These are phyloP conservation scores for Aspergillus ustus DNA, from an alignment of 2,329 filamentous ascomycete species.

Conservation along the genomic window DNA sequence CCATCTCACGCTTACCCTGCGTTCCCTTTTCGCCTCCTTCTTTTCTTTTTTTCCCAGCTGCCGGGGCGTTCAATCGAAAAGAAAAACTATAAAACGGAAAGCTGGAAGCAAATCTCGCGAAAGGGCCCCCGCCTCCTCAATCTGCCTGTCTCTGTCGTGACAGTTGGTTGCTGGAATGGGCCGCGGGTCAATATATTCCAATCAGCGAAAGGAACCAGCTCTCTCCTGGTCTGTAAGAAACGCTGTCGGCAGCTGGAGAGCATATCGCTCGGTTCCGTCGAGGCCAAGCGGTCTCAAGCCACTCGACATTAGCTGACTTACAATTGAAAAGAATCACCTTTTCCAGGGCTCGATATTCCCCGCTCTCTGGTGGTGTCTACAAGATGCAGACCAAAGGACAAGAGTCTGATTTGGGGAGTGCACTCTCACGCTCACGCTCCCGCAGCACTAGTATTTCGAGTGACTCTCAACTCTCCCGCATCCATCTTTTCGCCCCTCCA, in stretches of 20 bases:
- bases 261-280: not conserved
- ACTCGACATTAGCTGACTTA: not conserved
- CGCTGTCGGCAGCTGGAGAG: not conserved
- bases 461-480: conserved; percentile 39
- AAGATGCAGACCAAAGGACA: conserved; percentile 39
- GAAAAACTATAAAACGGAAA: conserved; percentile 7
- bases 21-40: conserved; percentile 8
- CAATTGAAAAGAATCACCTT: not conserved
- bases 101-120: not conserved
- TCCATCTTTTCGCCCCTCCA: conserved; percentile 66
- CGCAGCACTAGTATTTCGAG: conserved; percentile 46
- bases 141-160: conserved; percentile 10
- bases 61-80: conserved; percentile 4
- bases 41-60: conserved; percentile 17
- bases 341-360: not conserved
- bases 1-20: conserved; percentile 20
- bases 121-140: not conserved
- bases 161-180: not conserved
- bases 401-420: conserved; percentile 37
- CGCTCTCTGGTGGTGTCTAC: not conserved
- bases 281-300: not conserved
- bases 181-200: not conserved
- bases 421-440: conserved; percentile 34
- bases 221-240: conserved; percentile 15
- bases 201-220: conserved; percentile 10